Conservation (phyloP, 331 rosid genomes). For the Acacia pycnantha region DNA sequence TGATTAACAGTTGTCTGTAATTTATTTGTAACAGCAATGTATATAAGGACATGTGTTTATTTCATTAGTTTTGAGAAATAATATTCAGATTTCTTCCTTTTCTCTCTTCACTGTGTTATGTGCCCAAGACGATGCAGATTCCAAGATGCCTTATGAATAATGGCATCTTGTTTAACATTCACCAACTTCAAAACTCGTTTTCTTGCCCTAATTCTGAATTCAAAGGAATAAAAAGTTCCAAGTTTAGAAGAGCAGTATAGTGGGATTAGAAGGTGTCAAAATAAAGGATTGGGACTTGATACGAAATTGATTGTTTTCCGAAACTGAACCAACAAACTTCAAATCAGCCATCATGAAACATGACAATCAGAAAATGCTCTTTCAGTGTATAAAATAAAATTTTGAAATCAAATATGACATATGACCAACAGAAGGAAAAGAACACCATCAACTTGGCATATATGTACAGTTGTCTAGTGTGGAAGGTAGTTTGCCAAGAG, state of each 20-base stretch:
- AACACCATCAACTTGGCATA: no score
- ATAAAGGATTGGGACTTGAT: background rate
- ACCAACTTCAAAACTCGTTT: conserved; percentile 6
- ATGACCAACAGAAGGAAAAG: no score
- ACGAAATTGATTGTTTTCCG: background rate
- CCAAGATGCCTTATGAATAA: background rate
- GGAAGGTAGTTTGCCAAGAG: no score
- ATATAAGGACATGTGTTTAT: no score
- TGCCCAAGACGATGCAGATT: background rate
- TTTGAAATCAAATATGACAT: no score
- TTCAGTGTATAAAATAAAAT: background rate
- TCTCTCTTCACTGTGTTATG: no score
- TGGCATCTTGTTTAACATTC: background rate
- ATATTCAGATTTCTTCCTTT: no score
- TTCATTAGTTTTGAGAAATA: no score
- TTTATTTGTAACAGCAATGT: no score
- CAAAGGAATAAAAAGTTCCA: background rate
- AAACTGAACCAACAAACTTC: background rate
- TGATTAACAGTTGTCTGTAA: no score
- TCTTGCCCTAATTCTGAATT: background rate
- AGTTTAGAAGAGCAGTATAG: background rate
- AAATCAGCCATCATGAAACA: background rate
- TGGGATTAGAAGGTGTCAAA: background rate
- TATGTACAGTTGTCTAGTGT: no score
- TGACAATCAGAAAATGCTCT: background rate